phyloP scores from a whole-genome alignment of 257 asterid genomes.

The Nicotiana noctiflora region DNA sequence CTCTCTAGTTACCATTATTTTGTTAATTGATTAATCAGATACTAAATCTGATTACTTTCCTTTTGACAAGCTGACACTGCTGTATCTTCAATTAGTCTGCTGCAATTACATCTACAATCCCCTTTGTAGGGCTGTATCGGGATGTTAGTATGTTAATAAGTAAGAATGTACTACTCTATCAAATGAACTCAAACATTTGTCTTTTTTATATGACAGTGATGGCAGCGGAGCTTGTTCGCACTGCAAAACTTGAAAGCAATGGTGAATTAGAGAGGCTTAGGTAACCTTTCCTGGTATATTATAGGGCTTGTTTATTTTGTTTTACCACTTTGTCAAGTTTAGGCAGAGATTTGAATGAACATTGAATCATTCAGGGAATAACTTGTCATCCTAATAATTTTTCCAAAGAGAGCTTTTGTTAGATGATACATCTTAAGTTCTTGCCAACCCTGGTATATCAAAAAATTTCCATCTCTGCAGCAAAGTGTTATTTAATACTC shows the following conservation, averaged over 20 bases:
- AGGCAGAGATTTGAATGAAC: neutral
- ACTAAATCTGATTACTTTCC: neutral
- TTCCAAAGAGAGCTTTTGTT: neutral
- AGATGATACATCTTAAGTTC: neutral
- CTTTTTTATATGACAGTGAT: slow-evolving; percentile 48
- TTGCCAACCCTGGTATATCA: neutral
- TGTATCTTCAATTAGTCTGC: neutral
- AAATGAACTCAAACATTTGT: neutral
- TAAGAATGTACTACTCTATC: neutral
- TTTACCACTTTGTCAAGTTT: neutral
- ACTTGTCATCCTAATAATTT: neutral
- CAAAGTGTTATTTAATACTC: neutral
- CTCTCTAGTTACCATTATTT: neutral
- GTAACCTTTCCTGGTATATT: slow-evolving; percentile 28
- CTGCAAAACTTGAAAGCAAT: slow-evolving; percentile 48
- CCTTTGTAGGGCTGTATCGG: neutral
- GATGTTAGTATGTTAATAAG: neutral
- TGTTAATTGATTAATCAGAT: neutral
- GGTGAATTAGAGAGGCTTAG: slow-evolving; percentile 78
- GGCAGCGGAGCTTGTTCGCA: slow-evolving; percentile 97
- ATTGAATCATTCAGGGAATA: neutral
- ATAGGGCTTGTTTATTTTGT: neutral
- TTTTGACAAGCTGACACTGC: neutral
- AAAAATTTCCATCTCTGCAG: neutral
- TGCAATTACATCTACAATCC: neutral